Evolutionary conservation across 2,329 filamentous ascomycete species (phyloP).

Genomic region (Hymenoscyphus infarciens): DNA sequence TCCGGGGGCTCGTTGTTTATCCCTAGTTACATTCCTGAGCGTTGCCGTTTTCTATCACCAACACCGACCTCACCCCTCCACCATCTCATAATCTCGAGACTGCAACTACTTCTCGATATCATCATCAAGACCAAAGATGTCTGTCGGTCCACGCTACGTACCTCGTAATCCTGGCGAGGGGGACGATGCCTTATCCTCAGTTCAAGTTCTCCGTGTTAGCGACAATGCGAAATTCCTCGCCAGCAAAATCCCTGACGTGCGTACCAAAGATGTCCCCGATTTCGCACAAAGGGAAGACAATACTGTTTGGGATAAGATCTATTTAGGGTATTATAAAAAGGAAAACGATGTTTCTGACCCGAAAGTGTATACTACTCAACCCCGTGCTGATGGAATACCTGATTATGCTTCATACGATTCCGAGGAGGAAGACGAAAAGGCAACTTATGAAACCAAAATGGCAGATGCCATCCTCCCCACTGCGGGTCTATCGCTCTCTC

Average conservation of each 20-base stretch:
- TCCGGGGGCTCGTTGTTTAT: not conserved
- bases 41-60: not conserved
- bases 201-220: constrained; percentile 25
- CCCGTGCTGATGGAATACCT: too few relatives aligned
- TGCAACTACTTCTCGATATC: not conserved
- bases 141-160: constrained; percentile 22
- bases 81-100: not conserved
- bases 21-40: constrained; percentile 7
- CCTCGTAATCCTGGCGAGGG: constrained; percentile 18
- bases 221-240: constrained; percentile 28
- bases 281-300: not conserved
- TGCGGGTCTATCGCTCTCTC: constrained; percentile 24
- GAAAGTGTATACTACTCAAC: too few relatives aligned
- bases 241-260: constrained; percentile 18
- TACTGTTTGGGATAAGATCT: not conserved
- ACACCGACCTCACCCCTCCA: not conserved
- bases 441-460: constrained; percentile 19
- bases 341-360: not conserved
- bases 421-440: constrained; percentile 13
- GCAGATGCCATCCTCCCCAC: constrained; percentile 25
- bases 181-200: constrained; percentile 18
- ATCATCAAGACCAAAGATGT: constrained; percentile 6
- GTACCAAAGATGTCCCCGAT: constrained; percentile 11
- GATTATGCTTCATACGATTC: constrained; percentile 2
- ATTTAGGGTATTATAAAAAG: not conserved